Evolutionary conservation across 2,329 filamentous ascomycete species (phyloP), one percentile per base, ranked within the genome.

Genomic region (Plenodomus tracheiphilus): DNA sequence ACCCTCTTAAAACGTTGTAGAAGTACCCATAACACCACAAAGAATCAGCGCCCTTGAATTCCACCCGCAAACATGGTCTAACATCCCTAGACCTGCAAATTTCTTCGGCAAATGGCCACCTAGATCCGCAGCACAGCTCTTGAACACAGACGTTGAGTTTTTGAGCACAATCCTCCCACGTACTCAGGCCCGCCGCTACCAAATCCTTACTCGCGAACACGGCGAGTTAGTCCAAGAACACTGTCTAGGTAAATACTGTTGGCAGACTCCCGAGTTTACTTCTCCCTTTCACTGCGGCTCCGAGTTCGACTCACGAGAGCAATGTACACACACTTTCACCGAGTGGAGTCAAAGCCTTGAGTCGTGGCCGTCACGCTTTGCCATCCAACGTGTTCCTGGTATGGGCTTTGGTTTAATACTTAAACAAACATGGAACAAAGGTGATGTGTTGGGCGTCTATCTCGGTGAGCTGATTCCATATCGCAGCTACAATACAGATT

Each of bases 401-500:
- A 46, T 43, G 39, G 47, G 47, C 1, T 28, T 35, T 15, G 47
- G 47, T 3, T 39, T 47, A 2, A 51, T 25, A 38, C 38, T 43
- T 7, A 38, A 30, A 17, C 42, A 25, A 37, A 18, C 37, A 11
- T 53, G 49, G 39, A 28, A 41, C 18, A 35, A 43, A 7, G 40
- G 35, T 20, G 36, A 43, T 3, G 38, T 43, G 7, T 35, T 39
- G 0, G 43, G 20, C 20, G 34, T 21, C 5, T 54, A 57, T 32
- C 46, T 53, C 20, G 48, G 51, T 39, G 46, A 52, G 28, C 21
- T 57, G 28, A 20, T 54, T 8, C 54, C 48, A 5, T 5, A 20
- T 4, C 21, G 22, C 1, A n/a, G n/a, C 6, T 16, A 34, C 1
- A 47, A 44, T 16, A 44, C 48, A 15, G 47, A 40, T n/a, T 57